Evolutionary conservation across 1,139 yeast species (phyloP), one percentile per base, ranked within the genome.

Genomic region (Kurtzmaniella quercitrusa): DNA sequence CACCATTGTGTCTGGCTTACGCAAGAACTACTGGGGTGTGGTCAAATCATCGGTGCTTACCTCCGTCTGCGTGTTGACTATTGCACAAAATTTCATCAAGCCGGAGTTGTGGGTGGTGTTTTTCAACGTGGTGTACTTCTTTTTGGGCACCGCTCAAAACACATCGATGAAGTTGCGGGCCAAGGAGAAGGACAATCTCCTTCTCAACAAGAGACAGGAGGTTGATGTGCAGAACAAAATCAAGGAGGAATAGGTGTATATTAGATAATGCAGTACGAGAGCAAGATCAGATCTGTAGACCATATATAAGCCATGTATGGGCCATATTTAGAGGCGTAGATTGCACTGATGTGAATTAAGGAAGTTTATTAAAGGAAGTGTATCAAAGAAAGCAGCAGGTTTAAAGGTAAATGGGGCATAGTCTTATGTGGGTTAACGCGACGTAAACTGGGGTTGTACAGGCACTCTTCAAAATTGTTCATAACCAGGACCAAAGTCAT

Each of bases 71-170:
- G 76, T 85, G 6, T 64, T 86, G 57, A 67, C 81, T 1, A 52
- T 85, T 44, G 95, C 96, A n/a, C 96, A 89, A 60, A 79, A 73
- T 46, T 85, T 76, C 57, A 59, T 89, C 27, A 76, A 79, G 15
- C 89, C 89, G 12, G 82, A 83, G 51, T 75, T 85, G 40, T 89
- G 96, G 96, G 89, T 87, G 8, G 88, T 88, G 2, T 86, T 86
- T 65, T 87, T 87, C 68, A 82, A 82, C 49, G 58, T 84, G 48
- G 82, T 88, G 37, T 86, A 82, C 54, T 88, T 88, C 56, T 60
- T 85, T 34, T 66, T 89, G 50, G 90, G 93, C 15, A 87, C 95
- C 3, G 78, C 79, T 53, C 93, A 88, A 62, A 89, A 89, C 62
- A 77, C 84, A 39, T 17, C 21, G 14, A 36, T 36, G 17, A 68